Conservation (phyloP, 495 filamentous ascomycete genomes). For the Aspergillus saccharolyticus region DNA sequence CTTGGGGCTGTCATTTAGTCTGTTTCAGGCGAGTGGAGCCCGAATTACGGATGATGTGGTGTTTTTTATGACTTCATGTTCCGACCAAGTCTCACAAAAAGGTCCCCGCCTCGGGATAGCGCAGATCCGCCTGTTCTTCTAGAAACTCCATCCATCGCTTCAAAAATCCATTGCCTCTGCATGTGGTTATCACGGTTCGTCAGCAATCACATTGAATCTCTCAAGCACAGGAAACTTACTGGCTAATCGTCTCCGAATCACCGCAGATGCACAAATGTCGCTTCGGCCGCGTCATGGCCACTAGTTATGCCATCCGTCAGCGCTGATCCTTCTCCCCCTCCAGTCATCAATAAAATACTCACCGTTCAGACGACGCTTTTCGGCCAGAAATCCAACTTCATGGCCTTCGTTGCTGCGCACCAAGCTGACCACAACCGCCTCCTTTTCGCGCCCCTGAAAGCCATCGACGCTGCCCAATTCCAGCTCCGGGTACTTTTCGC, state of each 20-base stretch:
- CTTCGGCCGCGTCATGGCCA: slow-evolving; percentile 93
- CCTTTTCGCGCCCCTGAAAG: slow-evolving; percentile 96
- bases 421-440: slow-evolving; percentile 84
- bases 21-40: not conserved
- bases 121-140: slow-evolving; percentile 76
- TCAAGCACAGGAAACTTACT: slow-evolving; percentile 49
- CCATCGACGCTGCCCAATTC: slow-evolving; percentile 94
- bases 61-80: not conserved
- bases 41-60: not conserved
- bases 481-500: slow-evolving; percentile 73
- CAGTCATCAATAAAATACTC: slow-evolving; percentile 13
- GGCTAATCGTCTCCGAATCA: slow-evolving; percentile 85
- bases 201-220: not conserved
- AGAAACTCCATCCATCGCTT: slow-evolving; percentile 86
- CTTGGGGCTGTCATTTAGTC: not conserved
- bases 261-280: slow-evolving; percentile 87
- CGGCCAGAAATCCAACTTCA: slow-evolving; percentile 91
- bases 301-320: slow-evolving; percentile 36
- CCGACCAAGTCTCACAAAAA: slow-evolving; percentile 29
- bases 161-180: slow-evolving; percentile 73
- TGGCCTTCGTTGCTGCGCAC: slow-evolving; percentile 82
- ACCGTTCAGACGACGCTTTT: slow-evolving; percentile 91
- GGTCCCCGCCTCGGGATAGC: slow-evolving; percentile 70
- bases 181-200: not conserved
- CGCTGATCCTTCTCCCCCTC: not conserved